These are phyloP conservation scores for Cercospora nicotianae DNA, from an alignment of 2,329 filamentous ascomycete genomes.

Conservation along the genomic window DNA sequence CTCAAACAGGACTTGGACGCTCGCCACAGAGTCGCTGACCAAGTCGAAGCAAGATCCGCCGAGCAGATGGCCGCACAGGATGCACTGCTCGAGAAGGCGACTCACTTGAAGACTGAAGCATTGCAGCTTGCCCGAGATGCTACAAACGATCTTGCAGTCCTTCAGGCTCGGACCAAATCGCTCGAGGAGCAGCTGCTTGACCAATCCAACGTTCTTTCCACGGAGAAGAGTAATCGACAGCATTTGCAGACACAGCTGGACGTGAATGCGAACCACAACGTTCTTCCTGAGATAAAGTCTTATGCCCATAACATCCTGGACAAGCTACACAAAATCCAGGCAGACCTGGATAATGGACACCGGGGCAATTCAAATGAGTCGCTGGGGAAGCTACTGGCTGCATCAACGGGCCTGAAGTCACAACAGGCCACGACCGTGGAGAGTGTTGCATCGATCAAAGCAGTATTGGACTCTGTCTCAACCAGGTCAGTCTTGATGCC, in stretches of 20 bases:
- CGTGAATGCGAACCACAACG: constrained; percentile 13
- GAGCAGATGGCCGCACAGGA: not conserved
- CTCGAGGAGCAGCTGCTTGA: constrained; percentile 29
- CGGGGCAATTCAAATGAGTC: constrained; percentile 13
- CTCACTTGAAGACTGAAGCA: constrained; percentile 22
- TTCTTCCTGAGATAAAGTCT: constrained; percentile 20
- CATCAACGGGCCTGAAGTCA: constrained; percentile 24
- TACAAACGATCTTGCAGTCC: constrained; percentile 20
- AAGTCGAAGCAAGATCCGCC: not conserved
- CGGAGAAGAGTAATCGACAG: constrained; percentile 30
- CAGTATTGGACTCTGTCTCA: constrained; percentile 21
- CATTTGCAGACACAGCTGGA: constrained; percentile 28
- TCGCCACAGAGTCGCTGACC: not conserved
- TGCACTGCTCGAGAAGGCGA: constrained; percentile 16
- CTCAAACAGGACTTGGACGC: constrained; percentile 23
- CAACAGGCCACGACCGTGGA: constrained; percentile 22
- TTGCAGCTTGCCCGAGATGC: constrained; percentile 23
- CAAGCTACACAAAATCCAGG: constrained; percentile 30
- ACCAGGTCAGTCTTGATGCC: constrained; percentile 18
- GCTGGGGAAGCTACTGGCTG: constrained; percentile 24
- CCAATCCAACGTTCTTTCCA: constrained; percentile 24
- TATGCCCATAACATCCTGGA: constrained; percentile 24
- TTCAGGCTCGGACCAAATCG: constrained; percentile 15
- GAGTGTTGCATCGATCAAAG: constrained; percentile 26
- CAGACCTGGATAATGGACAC: constrained; percentile 13